A percentile compares a stretch with the other conserved stretches of the same genome.
phyloP scores from a whole-genome alignment of 2,329 filamentous ascomycete species.

The Dothideomycetes sp. region DNA sequence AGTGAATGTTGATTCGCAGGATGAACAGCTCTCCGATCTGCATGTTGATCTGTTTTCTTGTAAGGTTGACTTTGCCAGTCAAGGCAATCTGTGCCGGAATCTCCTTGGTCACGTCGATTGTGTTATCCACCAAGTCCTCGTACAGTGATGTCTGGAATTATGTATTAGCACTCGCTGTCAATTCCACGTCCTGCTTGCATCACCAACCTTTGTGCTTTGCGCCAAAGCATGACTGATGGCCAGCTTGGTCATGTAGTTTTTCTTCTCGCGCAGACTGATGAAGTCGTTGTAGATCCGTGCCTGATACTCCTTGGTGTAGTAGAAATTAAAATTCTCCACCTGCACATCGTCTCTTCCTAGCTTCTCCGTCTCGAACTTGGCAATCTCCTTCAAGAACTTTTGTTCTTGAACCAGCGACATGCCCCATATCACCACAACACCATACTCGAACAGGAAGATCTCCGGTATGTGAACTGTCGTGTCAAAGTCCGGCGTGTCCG shows the following conservation, averaged over 20 bases:
- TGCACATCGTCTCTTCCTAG: conserved; percentile 81
- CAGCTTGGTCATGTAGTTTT: conserved; percentile 96
- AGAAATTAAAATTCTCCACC: conserved; percentile 97
- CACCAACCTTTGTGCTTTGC: conserved; percentile 77
- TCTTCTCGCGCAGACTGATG: conserved; percentile 86
- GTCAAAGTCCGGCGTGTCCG: conserved; percentile 62
- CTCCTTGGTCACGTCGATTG: conserved; percentile 85
- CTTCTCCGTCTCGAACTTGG: conserved; percentile 90
- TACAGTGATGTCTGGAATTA: conserved; percentile 73
- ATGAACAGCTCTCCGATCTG: conserved; percentile 98
- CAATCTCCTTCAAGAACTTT: conserved; percentile 83
- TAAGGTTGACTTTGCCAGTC: conserved; percentile 85
- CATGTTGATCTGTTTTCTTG: conserved; percentile 92
- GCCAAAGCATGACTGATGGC: conserved; percentile 92
- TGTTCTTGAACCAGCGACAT: conserved; percentile 88
- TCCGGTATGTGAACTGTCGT: conserved; percentile 85
- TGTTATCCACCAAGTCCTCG: conserved; percentile 88
- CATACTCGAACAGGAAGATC: conserved; percentile 93
- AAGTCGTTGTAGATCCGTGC: conserved; percentile 99
- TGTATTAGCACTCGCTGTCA: conserved; percentile 11
- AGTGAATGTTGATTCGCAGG: conserved; percentile 91
- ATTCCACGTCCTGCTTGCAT: background rate
- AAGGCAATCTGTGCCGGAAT: conserved; percentile 86
- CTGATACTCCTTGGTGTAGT: conserved; percentile 96
- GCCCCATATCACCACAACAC: conserved; percentile 96